Evolutionary conservation across 495 filamentous ascomycete species (phyloP).

Genomic region (Aspergillus olivimuriae): DNA sequence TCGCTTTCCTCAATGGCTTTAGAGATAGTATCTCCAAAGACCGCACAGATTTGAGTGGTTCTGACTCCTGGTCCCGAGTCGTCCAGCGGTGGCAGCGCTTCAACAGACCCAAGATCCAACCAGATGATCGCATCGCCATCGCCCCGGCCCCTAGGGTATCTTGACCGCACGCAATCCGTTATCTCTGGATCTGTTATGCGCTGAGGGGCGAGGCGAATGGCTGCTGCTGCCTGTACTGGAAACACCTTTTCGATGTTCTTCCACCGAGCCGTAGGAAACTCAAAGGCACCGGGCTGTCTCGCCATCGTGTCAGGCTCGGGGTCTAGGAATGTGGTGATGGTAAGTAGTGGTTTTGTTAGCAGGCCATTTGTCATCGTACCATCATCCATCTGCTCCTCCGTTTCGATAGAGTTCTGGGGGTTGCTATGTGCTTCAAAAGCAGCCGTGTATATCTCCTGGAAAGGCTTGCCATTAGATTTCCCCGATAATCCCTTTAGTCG

Average conservation of each 20-base stretch:
- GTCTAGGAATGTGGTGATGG: no score
- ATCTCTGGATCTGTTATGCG: neutral
- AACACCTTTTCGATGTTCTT: slow-evolving; percentile 1
- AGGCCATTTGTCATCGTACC: neutral
- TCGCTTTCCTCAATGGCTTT: neutral
- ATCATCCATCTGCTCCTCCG: neutral
- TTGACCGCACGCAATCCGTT: neutral
- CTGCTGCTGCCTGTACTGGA: neutral
- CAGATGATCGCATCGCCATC: neutral
- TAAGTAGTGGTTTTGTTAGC: no score
- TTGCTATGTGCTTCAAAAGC: neutral
- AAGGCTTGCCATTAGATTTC: neutral
- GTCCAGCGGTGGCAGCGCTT: neutral
- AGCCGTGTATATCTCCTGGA: neutral
- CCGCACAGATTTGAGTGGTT: neutral
- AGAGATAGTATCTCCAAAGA: neutral
- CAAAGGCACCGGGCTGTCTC: neutral
- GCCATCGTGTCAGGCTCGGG: neutral
- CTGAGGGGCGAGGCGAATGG: neutral
- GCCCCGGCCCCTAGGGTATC: neutral
- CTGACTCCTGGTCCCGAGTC: neutral
- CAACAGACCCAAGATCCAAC: neutral
- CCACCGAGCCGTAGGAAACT: neutral
- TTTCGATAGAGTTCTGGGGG: neutral
- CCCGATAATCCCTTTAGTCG: neutral